Percentiles rank a stretch among this genome's conserved stretches.
phyloP scores from a whole-genome alignment of 2,329 filamentous ascomycete genomes.

The Capronia coronata region DNA sequence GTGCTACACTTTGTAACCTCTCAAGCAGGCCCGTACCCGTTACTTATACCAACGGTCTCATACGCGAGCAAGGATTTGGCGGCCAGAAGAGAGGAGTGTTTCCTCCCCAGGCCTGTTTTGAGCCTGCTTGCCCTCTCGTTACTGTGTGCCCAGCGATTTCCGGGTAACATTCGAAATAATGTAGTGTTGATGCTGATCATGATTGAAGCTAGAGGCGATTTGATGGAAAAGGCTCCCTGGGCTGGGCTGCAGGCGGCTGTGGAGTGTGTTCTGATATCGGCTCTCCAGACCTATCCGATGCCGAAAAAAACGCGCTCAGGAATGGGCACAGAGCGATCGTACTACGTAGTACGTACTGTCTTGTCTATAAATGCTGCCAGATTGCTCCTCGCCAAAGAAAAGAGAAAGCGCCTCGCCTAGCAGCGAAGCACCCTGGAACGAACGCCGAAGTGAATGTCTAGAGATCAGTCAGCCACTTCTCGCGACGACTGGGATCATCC shows the following conservation, averaged over 20 bases:
- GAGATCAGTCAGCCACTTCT: not conserved
- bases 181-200: conserved; percentile 1
- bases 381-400: conserved; percentile 1
- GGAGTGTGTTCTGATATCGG: not conserved
- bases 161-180: not conserved
- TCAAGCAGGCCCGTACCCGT: conserved; percentile 7
- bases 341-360: too few relatives aligned
- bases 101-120: too few relatives aligned
- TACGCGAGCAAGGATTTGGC: not conserved
- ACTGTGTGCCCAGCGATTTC: not conserved
- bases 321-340: not conserved
- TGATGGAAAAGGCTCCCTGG: conserved; percentile 4
- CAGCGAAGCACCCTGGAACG: not conserved
- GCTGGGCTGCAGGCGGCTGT: conserved; percentile 2
- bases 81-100: not conserved
- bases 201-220: not conserved
- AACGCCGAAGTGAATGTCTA: not conserved
- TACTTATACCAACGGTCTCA: conserved; percentile 2
- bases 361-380: too few relatives aligned
- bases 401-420: not conserved
- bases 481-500: conserved; percentile 11
- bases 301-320: not conserved
- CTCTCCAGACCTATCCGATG: not conserved
- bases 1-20: conserved; percentile 10
- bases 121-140: not conserved